Conservation (phyloP, 2,329 filamentous ascomycete species). For the Ophiostoma australiae region DNA sequence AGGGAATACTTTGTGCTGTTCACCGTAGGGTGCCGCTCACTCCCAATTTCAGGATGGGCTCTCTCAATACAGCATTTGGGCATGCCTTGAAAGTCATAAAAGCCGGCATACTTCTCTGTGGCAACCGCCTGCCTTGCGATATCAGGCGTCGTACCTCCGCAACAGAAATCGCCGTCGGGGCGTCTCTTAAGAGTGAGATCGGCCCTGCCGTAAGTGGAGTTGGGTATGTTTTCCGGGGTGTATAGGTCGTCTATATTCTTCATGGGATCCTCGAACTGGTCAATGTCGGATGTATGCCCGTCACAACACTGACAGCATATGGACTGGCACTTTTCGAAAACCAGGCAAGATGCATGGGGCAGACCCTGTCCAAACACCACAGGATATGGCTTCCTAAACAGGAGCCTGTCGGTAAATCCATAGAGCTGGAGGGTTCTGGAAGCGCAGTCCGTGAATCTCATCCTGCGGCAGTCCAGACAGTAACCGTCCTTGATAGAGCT, state of each 20-base stretch:
- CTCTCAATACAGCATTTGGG: not conserved
- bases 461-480: not conserved
- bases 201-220: too few species aligned
- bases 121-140: too few species aligned
- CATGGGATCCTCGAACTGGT: not conserved
- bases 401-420: not conserved
- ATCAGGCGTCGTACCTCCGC: too few species aligned
- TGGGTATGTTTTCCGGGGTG: not conserved
- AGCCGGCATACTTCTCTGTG: too few species aligned
- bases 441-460: not conserved
- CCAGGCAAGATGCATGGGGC: not conserved
- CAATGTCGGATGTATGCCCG: not conserved
- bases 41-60: not conserved
- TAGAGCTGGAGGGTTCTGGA: not conserved
- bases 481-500: not conserved
- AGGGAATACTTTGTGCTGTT: not conserved
- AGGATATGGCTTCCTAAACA: too few species aligned
- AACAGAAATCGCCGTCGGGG: too few species aligned
- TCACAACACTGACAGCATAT: not conserved
- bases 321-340: not conserved
- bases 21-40: not conserved
- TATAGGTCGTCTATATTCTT: not conserved
- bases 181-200: too few species aligned
- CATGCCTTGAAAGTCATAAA: too few species aligned
- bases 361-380: not conserved